A percentile compares a stretch with the other conserved stretches of the same genome.
phyloP scores from a whole-genome alignment of 2,329 filamentous ascomycete species.

The Lachnellula willkommii region DNA sequence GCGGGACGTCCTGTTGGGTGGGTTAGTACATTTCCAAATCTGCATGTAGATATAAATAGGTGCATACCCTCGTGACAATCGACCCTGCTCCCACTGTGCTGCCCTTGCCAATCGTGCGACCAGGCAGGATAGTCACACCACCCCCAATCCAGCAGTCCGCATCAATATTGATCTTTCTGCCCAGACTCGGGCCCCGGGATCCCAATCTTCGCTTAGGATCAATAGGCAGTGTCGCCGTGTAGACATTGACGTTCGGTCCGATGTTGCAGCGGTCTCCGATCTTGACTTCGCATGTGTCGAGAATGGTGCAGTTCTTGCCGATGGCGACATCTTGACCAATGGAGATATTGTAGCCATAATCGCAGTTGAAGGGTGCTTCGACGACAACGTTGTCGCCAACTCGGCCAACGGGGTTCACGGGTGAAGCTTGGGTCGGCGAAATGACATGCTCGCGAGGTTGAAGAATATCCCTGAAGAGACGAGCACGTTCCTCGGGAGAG shows the following conservation, averaged over 20 bases:
- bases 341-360: constrained; percentile 92
- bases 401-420: constrained; percentile 50
- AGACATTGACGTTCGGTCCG: constrained; percentile 81
- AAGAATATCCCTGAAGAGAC: constrained; percentile 67
- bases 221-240: constrained; percentile 66
- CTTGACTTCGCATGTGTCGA: constrained; percentile 77
- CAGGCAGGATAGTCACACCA: constrained; percentile 55
- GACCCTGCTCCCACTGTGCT: constrained; percentile 49
- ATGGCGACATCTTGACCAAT: constrained; percentile 83
- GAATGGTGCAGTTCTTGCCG: constrained; percentile 75
- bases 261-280: constrained; percentile 75
- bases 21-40: constrained; percentile 1
- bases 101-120: constrained; percentile 47
- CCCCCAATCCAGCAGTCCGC: constrained; percentile 63
- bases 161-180: constrained; percentile 69
- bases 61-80: constrained; percentile 48
- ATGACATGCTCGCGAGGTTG: constrained; percentile 55
- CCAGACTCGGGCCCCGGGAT: constrained; percentile 64
- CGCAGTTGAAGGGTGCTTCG: constrained; percentile 84
- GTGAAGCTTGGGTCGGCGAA: constrained; percentile 49
- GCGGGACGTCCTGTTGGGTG: constrained; percentile 29
- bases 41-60: neutral
- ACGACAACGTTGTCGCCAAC: constrained; percentile 74
- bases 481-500: constrained; percentile 60
- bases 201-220: constrained; percentile 71